Evolutionary conservation across 2,329 filamentous ascomycete species (phyloP), one percentile per base, ranked within the genome.

Genomic region (Xenoacremonium recifei): DNA sequence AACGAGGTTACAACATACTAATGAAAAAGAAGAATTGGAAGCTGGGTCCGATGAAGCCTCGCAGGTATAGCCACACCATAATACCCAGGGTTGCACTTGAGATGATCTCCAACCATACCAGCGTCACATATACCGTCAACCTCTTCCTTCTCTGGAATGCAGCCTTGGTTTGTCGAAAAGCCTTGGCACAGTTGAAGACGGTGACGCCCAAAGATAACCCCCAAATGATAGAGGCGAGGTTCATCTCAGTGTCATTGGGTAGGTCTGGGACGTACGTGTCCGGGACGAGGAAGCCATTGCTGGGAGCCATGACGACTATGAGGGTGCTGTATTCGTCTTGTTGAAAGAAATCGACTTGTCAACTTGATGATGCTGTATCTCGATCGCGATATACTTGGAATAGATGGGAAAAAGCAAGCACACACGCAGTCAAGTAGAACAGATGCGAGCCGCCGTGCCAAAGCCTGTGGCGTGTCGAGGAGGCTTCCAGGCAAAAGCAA

Each of bases 1-100:
- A 2, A 1, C 1, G 21, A 35, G 41, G 51, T 55, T 53, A 55
- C 12, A 47, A 39, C 54, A 19, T 51, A 59, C 56, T 54, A 31
- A 59, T 58, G 16, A 55, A 53, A 40, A 59, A 56, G 30, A 47
- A 59, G 11, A 53, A 58, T 18, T 55, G 43, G 32, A 59, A 64
- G 60, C 65, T 68, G 11, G 65, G 57, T 0, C 46, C 44, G 32
- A 58, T 48, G 2, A 35, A 32, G 1, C 40, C 39, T 37, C 52
- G 44, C 9, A 58, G 51, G 36, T 58, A 53, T 5, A 58, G 48
- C 55, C 55, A 58, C 19, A 45, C 48, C 42, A 58, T 53, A 0
- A 55, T 21, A 29, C 55, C 53, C 32, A 58, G 23, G 2, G 58
- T n/a, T 18, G 43, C 39, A 39, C 55, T 58, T n/a, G 53, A 58